A percentile compares a stretch with the other conserved stretches of the same genome.
Conservation (phyloP, 371 early-diverging fungal genomes). For the Zopfochytrium polystomum region DNA sequence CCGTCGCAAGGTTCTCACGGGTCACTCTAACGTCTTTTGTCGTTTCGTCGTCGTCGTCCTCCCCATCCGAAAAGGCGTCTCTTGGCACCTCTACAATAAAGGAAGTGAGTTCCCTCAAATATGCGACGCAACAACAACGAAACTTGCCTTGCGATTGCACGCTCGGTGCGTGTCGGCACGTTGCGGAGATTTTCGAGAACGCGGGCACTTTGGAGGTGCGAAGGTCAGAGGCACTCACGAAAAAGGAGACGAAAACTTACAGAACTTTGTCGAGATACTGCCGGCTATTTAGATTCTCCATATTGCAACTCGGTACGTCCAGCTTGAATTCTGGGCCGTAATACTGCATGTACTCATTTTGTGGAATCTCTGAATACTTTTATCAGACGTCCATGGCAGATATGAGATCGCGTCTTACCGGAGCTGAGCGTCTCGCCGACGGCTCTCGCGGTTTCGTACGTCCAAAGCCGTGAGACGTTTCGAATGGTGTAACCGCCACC, state of each 20-base stretch:
- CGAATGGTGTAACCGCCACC: slow-evolving; percentile 99
- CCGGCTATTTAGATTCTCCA: slow-evolving; percentile 91
- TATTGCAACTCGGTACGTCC: slow-evolving; percentile 90
- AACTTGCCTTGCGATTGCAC: slow-evolving; percentile 80
- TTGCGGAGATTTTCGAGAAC: slow-evolving; percentile 87
- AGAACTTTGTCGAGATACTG: slow-evolving; percentile 87
- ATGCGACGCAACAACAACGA: not conserved
- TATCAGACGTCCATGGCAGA: not conserved
- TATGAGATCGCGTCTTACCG: slow-evolving; percentile 32
- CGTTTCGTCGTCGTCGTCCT: slow-evolving; percentile 36
- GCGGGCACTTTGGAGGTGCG: slow-evolving; percentile 46
- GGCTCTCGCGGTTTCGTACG: slow-evolving; percentile 94
- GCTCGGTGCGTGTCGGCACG: slow-evolving; percentile 88
- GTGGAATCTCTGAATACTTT: slow-evolving; percentile 68
- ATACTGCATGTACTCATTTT: slow-evolving; percentile 87
- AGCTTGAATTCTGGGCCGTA: slow-evolving; percentile 93
- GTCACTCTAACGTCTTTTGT: slow-evolving; percentile 56
- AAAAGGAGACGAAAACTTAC: slow-evolving; percentile 46
- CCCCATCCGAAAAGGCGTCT: slow-evolving; percentile 49
- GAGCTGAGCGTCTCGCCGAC: slow-evolving; percentile 71
- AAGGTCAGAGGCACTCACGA: not conserved
- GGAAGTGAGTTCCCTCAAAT: not conserved
- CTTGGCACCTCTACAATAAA: slow-evolving; percentile 49
- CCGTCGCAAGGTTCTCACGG: slow-evolving; percentile 40
- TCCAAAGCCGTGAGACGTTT: slow-evolving; percentile 98